Evolutionary conservation across 2,329 filamentous ascomycete species (phyloP).

Genomic region (Grosmannia penicillata): DNA sequence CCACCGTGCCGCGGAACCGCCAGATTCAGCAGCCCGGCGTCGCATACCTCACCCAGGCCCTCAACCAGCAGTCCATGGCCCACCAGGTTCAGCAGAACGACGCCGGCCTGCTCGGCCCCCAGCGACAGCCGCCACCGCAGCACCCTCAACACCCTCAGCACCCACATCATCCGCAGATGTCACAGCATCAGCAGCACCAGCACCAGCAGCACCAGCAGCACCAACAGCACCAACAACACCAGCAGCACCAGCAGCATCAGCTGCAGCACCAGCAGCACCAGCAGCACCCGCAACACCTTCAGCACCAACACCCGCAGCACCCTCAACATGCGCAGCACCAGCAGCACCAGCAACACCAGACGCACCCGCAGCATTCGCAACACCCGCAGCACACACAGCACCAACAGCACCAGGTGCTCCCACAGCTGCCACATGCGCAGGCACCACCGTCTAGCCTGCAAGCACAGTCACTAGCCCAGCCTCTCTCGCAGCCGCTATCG

Average conservation of each 20-base stretch:
- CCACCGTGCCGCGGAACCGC: constrained; percentile 28
- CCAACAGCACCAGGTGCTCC: constrained; percentile 6
- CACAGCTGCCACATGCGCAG: constrained; percentile 3
- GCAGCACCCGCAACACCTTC: constrained; percentile 11
- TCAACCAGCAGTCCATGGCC: constrained; percentile 18
- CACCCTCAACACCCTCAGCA: constrained; percentile 13
- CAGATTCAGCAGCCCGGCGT: constrained; percentile 26
- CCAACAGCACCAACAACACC: constrained; percentile 5
- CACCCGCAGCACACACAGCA: constrained; percentile 3
- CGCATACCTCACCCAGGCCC: constrained; percentile 20
- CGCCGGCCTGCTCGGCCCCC: constrained; percentile 16
- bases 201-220: constrained; percentile 2
- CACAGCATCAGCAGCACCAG: constrained; percentile 5
- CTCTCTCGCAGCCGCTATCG: neutral
- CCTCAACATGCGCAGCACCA: constrained; percentile 10
- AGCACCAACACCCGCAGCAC: constrained; percentile 8
- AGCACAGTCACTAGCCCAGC: neutral
- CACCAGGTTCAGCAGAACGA: constrained; percentile 18
- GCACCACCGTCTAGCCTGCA: constrained; percentile 2
- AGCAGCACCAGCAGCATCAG: constrained; percentile 4
- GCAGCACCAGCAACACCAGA: constrained; percentile 7
- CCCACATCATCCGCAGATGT: constrained; percentile 4
- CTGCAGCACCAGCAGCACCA: constrained; percentile 11
- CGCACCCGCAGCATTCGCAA: constrained; percentile 3
- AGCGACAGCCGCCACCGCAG: constrained; percentile 10